These are phyloP conservation scores for Fusarium virguliforme DNA, from an alignment of 2,329 filamentous ascomycete species.

Conservation along the genomic window DNA sequence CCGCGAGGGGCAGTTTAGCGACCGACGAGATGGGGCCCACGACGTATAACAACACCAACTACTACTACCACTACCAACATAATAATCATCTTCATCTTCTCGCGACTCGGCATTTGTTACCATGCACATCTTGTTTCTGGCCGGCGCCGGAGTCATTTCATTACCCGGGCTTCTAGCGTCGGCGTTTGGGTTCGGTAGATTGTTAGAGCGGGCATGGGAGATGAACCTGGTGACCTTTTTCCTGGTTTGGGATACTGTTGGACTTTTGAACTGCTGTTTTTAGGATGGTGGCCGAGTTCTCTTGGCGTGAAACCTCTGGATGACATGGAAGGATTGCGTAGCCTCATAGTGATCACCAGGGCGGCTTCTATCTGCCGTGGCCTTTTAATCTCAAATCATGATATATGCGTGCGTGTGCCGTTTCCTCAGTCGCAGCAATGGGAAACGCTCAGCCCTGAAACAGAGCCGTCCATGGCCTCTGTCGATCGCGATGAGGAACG, in stretches of 20 bases:
- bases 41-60: slow-evolving; percentile 30
- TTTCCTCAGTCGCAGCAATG: slow-evolving; percentile 10
- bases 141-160: slow-evolving; percentile 45
- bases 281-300: slow-evolving; percentile 15
- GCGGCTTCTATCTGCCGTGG: slow-evolving; percentile 19
- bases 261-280: slow-evolving; percentile 22
- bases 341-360: slow-evolving; percentile 26
- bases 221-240: slow-evolving; percentile 26
- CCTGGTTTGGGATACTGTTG: slow-evolving; percentile 35
- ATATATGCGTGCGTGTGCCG: slow-evolving; percentile 4
- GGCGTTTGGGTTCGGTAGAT: slow-evolving; percentile 49
- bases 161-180: slow-evolving; percentile 48
- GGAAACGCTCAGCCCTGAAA: slow-evolving; percentile 36
- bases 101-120: slow-evolving; percentile 38
- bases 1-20: slow-evolving; percentile 13
- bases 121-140: slow-evolving; percentile 39
- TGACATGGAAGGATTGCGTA: slow-evolving; percentile 19
- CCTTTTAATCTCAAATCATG: slow-evolving; percentile 29
- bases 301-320: slow-evolving; percentile 16
- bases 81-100: slow-evolving; percentile 38
- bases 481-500: slow-evolving; percentile 45
- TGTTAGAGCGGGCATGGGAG: slow-evolving; percentile 26
- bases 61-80: slow-evolving; percentile 12
- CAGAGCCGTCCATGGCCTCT: slow-evolving; percentile 33
- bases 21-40: slow-evolving; percentile 24